Evolutionary conservation across 208 protist genomes (phyloP), one percentile per base, ranked within the genome.

Genomic region (Leishmania martiniquensis): DNA sequence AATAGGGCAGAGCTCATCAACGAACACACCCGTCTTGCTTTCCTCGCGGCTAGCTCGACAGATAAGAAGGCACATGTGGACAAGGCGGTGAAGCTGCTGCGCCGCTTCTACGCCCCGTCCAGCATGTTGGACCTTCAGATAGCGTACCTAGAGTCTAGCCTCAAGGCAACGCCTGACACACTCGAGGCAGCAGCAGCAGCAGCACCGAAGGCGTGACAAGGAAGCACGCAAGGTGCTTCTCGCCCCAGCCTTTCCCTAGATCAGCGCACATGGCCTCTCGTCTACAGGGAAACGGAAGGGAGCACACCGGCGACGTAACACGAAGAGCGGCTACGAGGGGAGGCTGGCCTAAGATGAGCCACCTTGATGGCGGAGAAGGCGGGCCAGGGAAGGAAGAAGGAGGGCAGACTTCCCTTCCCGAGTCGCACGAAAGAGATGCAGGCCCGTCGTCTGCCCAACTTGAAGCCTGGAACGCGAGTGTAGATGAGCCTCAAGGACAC

Each of bases 11-110:
- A 93, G 60, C 72, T 94, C 73, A 87, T 93, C 45, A 89, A 94
- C 78, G 91, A 93, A 42, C 93, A 93, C 85, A 93, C 90, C 52
- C 89, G 91, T 39, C 80, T 97, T 25, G 85, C 93, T 32, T 92
- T 90, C 69, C 80, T 95, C 45, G 82, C 82, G 9, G 67, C 54
- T 2, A 59, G 85, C 15, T 9, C 32, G 37, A 82, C 69, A n/a
- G 87, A 96, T 17, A 72, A 85, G 44, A 85, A 85, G 73, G 71
- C 54, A 37, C 90, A 87, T 79, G 86, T 83, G 54, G 77, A 84
- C 45, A 89, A 90, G 75, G 90, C 91, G 9, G 83, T 94, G 68
- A 85, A 85, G 51, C 84, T 95, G 69, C 75, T 97, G 47, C 59
- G 72, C 12, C 82, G 85, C 51, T 97, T 95, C 74, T 97, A 95